A percentile compares a stretch with the other conserved stretches of the same genome.
These are phyloP conservation scores for Sclerotinia spermophila DNA, from an alignment of 2,329 filamentous ascomycete species.

Conservation along the genomic window DNA sequence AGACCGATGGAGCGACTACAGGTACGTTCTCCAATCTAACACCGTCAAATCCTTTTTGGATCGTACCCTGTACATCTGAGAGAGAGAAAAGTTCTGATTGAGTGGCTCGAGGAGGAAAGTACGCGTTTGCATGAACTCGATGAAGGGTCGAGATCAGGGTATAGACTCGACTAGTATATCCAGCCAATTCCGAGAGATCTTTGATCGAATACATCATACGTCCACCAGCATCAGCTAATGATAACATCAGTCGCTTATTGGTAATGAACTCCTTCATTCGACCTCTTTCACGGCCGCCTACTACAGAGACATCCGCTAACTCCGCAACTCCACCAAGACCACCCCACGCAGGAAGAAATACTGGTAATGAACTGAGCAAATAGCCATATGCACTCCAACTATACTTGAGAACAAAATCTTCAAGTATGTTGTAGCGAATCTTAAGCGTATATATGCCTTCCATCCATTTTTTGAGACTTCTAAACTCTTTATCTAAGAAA, in stretches of 20 bases:
- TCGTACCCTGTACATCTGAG: slow-evolving; percentile 87
- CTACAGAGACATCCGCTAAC: slow-evolving; percentile 49
- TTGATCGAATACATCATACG: slow-evolving; percentile 99
- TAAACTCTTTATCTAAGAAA: slow-evolving; percentile 88
- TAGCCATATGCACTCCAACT: slow-evolving; percentile 99
- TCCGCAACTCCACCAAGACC: slow-evolving; percentile 74
- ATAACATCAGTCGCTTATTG: slow-evolving; percentile 97
- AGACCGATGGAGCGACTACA: slow-evolving; percentile 81
- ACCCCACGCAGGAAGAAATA: slow-evolving; percentile 93
- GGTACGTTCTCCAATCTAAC: slow-evolving; percentile 91
- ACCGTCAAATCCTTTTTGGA: slow-evolving; percentile 91
- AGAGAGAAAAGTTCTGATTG: slow-evolving; percentile 82
- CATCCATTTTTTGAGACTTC: slow-evolving; percentile 93
- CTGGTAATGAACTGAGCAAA: slow-evolving; percentile 83
- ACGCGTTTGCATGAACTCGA: slow-evolving; percentile 86
- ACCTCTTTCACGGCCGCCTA: slow-evolving; percentile 65
- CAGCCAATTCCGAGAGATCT: slow-evolving; percentile 90
- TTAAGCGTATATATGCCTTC: slow-evolving; percentile 97
- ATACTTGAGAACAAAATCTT: slow-evolving; percentile 97
- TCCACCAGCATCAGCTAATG: slow-evolving; percentile 89
- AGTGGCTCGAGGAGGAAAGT: slow-evolving; percentile 63
- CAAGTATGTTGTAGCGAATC: slow-evolving; percentile 97
- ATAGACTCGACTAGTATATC: slow-evolving; percentile 94
- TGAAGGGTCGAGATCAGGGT: slow-evolving; percentile 93
- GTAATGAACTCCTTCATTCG: slow-evolving; percentile 99